phyloP scores from a whole-genome alignment of 257 asterid species.

The Przewalskia tangutica region DNA sequence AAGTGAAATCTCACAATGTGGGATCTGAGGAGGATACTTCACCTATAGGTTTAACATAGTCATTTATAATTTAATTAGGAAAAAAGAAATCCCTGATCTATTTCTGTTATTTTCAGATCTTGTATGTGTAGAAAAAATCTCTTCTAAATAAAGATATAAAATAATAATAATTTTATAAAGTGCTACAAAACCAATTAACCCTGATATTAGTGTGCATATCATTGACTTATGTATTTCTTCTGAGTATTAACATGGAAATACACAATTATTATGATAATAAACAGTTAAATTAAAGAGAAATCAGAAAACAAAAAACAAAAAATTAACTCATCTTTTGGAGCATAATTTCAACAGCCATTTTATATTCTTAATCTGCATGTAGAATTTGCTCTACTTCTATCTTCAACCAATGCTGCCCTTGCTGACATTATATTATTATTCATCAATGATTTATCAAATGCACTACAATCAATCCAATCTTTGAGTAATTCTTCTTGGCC shows the following conservation, averaged over 20 bases:
- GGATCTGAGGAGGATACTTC: no score
- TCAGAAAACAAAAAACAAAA: background rate
- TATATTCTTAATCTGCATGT: constrained; percentile 26
- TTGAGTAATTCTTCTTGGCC: constrained; percentile 66
- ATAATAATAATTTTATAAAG: no score
- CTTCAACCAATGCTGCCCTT: constrained; percentile 50
- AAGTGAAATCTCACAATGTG: no score
- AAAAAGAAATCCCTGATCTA: no score
- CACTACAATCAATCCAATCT: constrained; percentile 70
- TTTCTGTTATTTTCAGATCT: no score
- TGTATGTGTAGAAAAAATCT: no score
- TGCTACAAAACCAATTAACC: no score
- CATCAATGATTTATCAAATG: constrained; percentile 50
- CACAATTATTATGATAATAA: background rate
- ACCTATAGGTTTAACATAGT: no score
- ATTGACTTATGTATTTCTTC: no score
- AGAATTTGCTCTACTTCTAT: constrained; percentile 29
- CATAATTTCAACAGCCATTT: constrained; percentile 20
- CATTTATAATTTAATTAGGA: no score
- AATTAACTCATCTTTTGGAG: background rate
- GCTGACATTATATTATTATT: constrained; percentile 47
- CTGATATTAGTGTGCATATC: no score
- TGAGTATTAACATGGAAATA: background rate
- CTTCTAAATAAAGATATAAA: no score
- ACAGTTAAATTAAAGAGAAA: background rate